Base-by-base conservation (phyloP, 2,329 filamentous ascomycete genomes). In the Pezicula radicicola region DNA sequence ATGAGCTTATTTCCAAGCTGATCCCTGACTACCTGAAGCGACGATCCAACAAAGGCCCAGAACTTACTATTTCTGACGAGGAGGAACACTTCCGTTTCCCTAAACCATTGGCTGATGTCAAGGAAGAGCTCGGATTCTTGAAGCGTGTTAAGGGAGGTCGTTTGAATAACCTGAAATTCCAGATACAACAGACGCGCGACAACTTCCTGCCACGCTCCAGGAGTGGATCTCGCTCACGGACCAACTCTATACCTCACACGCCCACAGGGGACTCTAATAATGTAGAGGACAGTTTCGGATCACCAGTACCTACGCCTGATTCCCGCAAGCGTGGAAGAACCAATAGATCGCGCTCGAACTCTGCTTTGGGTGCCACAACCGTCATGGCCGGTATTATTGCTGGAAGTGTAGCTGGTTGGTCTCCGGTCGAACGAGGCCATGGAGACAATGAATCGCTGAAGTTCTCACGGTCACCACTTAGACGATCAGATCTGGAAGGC, bases 371-470 rank as follows among this genome's bases (percentile, higher is more conserved):
- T 10, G 86, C 88, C 2, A 85, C 87, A 2, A 84, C 85, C 7
- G 88, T 91, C 55, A 91, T 91, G 88, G 87, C 88, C n/a, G 89
- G 89, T 55, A 86, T 92, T 52, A 83, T 92, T 46, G 89, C 88
- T 8, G 88, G 87, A 41, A 87, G 85, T 63, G 81, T 92, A 33
- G 87, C 84, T 13, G 87, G 85, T 28, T 92, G 88, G 88, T 89
- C 87, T 45, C 88, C 88, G 1, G 85, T 72, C 87, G 87, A 54
- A 83, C 85, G 80, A 8, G 71, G 68, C 46, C 57, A 62, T 46
- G 54, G 50, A 16, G 63, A 65, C 15, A 54, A 54, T 27, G 64
- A 65, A 21, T 57, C 57, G 33, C 60, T 56, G 60, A 59, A 57
- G 48, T 71, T 59, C 54, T 58, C 54, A 51, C 64, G 63, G 9